Evolutionary conservation across 352 stramenopile species (phyloP), one percentile per base, ranked within the genome.

Genomic region (Pythium scleroteichum): DNA sequence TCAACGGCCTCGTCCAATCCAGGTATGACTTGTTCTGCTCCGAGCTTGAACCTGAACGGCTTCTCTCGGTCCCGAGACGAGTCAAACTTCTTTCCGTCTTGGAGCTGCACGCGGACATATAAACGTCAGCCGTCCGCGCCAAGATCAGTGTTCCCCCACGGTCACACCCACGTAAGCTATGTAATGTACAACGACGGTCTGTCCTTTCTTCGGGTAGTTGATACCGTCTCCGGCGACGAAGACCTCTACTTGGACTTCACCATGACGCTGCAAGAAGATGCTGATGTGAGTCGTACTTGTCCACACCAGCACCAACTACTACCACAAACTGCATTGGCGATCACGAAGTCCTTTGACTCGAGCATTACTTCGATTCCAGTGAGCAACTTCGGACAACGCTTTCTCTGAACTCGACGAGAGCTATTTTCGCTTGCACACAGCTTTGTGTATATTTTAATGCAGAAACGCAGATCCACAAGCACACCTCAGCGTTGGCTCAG

Each of bases 41-140:
- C 88, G 17, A 96, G 70, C 64, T 93, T 92, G 66, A 96, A 96
- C 72, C 92, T 92, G 68, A 96, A 96, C 3, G 87, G 86, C 61
- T 96, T 96, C 32, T 90, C 83, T 4, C 82, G 78, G 29, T 85
- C 76, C 9, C 79, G 83, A 1, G 79, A 87, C 19, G 83, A 91
- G 64, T 91, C 83, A 41, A 90, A 90, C 51, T 90, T 82, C 54
- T 76, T 86, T 35, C 83, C 83, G 44, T 91, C 79, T 51, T 82
- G 87, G 17, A 92, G 64, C 79, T 89, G 48, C 9, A 2, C 24
- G 1, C 33, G n/a, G 10, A 1, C 10, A 23, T 23, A 35, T 4
- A 12, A 38, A 46, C 12, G 14, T 13, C 17, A 22, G 19, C 12
- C n/a, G n/a, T n/a, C n/a, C n/a, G n/a, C n/a, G n/a, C n/a, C n/a